Base-by-base conservation (phyloP, 2,329 filamentous ascomycete species). In the Talaromyces sp. region DNA sequence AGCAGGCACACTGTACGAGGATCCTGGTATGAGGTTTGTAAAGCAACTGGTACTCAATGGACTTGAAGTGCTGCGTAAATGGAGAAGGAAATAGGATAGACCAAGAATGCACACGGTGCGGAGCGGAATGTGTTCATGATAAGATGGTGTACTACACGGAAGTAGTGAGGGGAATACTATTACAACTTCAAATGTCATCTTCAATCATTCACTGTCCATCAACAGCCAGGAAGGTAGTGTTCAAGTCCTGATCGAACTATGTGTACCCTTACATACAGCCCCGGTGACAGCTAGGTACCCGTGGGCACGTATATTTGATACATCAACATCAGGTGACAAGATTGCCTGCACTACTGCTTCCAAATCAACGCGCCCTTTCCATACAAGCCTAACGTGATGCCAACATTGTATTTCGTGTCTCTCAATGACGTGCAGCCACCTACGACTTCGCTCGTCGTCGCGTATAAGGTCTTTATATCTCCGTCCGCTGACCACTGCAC, bases 321-420 rank as follows among this genome's bases (percentile, higher is more conserved):
- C 11, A 22, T 47, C 43, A 22, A 47, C 24, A 33, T 16, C 24
- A 52, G 27, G 24, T 33, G 10, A 22, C 24, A 50, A 14, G 6
- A 7, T 6, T 7, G 27, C 27, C 7, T 31, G 27, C 27, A 31
- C 48, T 52, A 60, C 47, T 16, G 31, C 13, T 19, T 65, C 68
- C 68, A 69, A 14, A 69, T 62, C 43, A 68, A n/a, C 9, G 65
- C 61, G 8, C 68, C 68, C 19, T 60, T 65, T 48, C 65, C 65
- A 65, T 69, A 69, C 16, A 69, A 47, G 50, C 68, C 68, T 16
- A 60, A 62, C 1, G 67, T 39, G 6, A 69, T 39, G 10, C 68
- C 68, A 5, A 69, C 24, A 22, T 67, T 65, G 47, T 65, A 63
- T 1, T 11, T 35, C 22, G 22, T 48, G 62, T 69, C 68, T 58